Conservation (phyloP, 176 grass and related monocot genomes). For the Avena insularis region DNA sequence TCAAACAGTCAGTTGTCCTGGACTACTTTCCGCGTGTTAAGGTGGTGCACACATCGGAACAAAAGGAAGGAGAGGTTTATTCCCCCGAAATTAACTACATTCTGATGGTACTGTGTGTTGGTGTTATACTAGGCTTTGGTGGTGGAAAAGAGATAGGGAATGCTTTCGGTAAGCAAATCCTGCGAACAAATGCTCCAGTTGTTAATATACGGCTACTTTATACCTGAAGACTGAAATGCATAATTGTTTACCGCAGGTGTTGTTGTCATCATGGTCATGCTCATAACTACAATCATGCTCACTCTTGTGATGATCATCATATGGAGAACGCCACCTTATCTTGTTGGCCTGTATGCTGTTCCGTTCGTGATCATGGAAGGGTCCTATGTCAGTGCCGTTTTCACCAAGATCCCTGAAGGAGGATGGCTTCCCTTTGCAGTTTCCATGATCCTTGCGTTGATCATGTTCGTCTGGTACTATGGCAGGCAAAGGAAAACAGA, state of each 20-base stretch:
- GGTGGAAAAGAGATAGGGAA: constrained; percentile 85
- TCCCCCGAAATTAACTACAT: constrained; percentile 89
- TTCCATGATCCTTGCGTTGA: constrained; percentile 66
- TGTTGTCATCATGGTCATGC: constrained; percentile 88
- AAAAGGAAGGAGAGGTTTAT: constrained; percentile 90
- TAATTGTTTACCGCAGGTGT: constrained; percentile 63
- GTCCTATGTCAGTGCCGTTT: constrained; percentile 66
- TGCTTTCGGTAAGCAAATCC: constrained; percentile 68
- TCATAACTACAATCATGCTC: constrained; percentile 85
- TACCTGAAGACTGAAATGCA: constrained; percentile 12
- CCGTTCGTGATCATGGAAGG: constrained; percentile 73
- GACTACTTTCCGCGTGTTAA: constrained; percentile 86
- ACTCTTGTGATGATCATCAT: constrained; percentile 82
- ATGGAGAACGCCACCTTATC: constrained; percentile 59
- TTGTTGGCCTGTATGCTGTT: constrained; percentile 60
- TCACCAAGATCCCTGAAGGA: constrained; percentile 79
- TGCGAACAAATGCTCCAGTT: background rate
- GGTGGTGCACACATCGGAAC: constrained; percentile 80
- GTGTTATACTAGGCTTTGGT: constrained; percentile 75
- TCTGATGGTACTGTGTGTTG: constrained; percentile 80
- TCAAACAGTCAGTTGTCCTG: constrained; percentile 82
- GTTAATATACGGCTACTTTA: background rate
- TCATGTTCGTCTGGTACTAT: constrained; percentile 89
- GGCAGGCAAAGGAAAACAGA: constrained; percentile 75
- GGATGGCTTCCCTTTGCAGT: constrained; percentile 84